A percentile compares a stretch with the other conserved stretches of the same genome.
Evolutionary conservation across 345 rosid species (phyloP).

Genomic region (Salix arbutifolia): DNA sequence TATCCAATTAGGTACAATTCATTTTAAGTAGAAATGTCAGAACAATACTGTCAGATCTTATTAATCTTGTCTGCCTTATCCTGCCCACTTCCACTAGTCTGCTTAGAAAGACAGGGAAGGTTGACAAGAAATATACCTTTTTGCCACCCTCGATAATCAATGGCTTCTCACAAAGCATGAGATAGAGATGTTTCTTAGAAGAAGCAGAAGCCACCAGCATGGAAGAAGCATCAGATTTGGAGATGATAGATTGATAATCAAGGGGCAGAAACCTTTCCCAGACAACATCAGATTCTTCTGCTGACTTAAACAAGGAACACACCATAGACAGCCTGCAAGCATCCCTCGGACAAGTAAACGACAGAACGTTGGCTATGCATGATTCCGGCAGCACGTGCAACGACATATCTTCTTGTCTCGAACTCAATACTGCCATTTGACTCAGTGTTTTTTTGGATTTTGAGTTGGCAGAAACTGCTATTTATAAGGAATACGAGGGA

Average conservation of each 20-base stretch:
- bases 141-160: constrained; percentile 51
- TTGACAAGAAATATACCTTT: constrained; percentile 35
- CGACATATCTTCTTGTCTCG: background rate
- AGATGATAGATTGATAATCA: constrained; percentile 27
- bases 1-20: too few relatives aligned
- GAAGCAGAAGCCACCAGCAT: background rate
- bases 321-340: constrained; percentile 46
- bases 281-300: constrained; percentile 52
- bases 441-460: background rate
- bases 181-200: constrained; percentile 47
- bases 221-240: constrained; percentile 10
- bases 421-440: background rate
- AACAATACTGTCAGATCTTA: too few relatives aligned
- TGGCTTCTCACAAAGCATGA: constrained; percentile 39
- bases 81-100: too few relatives aligned
- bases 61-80: too few relatives aligned
- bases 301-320: constrained; percentile 38
- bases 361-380: constrained; percentile 44
- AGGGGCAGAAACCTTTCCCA: constrained; percentile 59
- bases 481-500: background rate
- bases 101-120: too few relatives aligned
- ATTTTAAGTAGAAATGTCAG: too few relatives aligned
- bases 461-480: background rate
- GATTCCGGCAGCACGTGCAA: constrained; percentile 37
- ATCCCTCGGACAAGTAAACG: constrained; percentile 45